Conservation (phyloP, 768 basidiomycete genomes). For the Serendipita vermifera region DNA sequence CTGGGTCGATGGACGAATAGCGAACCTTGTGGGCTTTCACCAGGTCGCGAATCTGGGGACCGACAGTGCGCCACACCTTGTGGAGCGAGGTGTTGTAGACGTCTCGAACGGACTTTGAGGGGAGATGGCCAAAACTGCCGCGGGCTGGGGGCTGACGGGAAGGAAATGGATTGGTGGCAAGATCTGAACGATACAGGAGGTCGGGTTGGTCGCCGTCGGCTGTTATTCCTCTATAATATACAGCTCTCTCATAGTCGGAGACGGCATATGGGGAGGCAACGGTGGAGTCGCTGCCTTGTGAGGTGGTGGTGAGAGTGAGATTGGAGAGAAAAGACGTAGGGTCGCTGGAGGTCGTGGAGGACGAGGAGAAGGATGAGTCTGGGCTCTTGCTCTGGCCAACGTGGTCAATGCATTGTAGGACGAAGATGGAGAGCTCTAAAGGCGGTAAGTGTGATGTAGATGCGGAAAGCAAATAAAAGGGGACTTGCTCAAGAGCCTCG, state of each 20-base stretch:
- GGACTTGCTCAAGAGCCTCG: slow-evolving; percentile 16
- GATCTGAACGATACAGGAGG: slow-evolving; percentile 27
- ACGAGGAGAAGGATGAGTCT: slow-evolving; percentile 11
- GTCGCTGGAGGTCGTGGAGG: slow-evolving; percentile 16
- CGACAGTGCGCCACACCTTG: slow-evolving; percentile 28
- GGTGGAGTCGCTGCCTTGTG: slow-evolving; percentile 18
- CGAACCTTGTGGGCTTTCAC: slow-evolving; percentile 22
- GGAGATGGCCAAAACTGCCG: slow-evolving; percentile 21
- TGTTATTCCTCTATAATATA: slow-evolving; percentile 25
- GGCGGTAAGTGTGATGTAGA: slow-evolving; percentile 16
- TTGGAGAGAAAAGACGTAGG: slow-evolving; percentile 16
- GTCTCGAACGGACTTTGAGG: slow-evolving; percentile 28
- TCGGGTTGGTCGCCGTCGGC: slow-evolving; percentile 22
- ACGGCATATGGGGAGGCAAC: slow-evolving; percentile 17
- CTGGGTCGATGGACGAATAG: slow-evolving; percentile 24
- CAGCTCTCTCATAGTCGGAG: slow-evolving; percentile 22
- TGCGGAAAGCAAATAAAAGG: slow-evolving; percentile 22
- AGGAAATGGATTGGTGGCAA: slow-evolving; percentile 22
- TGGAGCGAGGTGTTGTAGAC: slow-evolving; percentile 31
- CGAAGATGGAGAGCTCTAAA: slow-evolving; percentile 22
- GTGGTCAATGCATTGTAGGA: slow-evolving; percentile 19
- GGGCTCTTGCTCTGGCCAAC: background rate
- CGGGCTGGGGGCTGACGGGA: slow-evolving; percentile 20
- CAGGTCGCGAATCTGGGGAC: slow-evolving; percentile 26
- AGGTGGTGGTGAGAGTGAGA: slow-evolving; percentile 19